These are phyloP conservation scores for Candida methanosorbosa DNA, from an alignment of 805 yeast genomes.

Conservation along the genomic window DNA sequence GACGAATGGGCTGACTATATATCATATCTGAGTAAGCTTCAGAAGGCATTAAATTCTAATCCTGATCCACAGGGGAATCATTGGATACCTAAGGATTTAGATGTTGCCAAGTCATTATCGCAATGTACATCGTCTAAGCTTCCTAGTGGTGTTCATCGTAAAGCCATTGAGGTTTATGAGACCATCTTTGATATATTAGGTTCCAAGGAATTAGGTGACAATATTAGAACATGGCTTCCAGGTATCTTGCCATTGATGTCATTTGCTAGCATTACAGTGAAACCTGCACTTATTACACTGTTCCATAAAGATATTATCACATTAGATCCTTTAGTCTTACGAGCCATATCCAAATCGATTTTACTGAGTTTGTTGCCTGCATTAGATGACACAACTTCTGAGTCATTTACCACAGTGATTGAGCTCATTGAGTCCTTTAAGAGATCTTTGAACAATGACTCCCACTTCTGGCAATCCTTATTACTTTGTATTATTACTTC, in stretches of 20 bases:
- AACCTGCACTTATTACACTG: conserved; percentile 63
- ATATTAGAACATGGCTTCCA: conserved; percentile 78
- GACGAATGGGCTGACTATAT: conserved; percentile 99
- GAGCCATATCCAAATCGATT: conserved; percentile 56
- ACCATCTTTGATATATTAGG: conserved; percentile 60
- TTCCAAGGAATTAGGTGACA: conserved; percentile 39
- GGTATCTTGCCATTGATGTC: conserved; percentile 87
- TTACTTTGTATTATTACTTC: conserved; percentile 70
- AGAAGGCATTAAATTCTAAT: conserved; percentile 54
- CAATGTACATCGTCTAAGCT: conserved; percentile 71
- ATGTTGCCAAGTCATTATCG: conserved; percentile 64
- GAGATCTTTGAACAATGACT: conserved; percentile 48
- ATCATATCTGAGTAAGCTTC: conserved; percentile 72
- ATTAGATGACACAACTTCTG: conserved; percentile 87
- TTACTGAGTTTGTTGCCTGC: conserved; percentile 75
- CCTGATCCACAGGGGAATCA: conserved; percentile 31
- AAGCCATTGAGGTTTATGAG: conserved; percentile 71
- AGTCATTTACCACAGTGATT: conserved; percentile 58
- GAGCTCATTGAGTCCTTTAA: conserved; percentile 54
- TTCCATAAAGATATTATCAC: conserved; percentile 47
- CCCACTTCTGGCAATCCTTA: conserved; percentile 80
- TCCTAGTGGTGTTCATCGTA: conserved; percentile 95
- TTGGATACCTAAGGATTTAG: conserved; percentile 60
- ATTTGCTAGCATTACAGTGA: conserved; percentile 82
- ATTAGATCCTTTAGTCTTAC: conserved; percentile 39